Conservation (phyloP, 2,329 filamentous ascomycete genomes). For the Diaporthe australafricana region DNA sequence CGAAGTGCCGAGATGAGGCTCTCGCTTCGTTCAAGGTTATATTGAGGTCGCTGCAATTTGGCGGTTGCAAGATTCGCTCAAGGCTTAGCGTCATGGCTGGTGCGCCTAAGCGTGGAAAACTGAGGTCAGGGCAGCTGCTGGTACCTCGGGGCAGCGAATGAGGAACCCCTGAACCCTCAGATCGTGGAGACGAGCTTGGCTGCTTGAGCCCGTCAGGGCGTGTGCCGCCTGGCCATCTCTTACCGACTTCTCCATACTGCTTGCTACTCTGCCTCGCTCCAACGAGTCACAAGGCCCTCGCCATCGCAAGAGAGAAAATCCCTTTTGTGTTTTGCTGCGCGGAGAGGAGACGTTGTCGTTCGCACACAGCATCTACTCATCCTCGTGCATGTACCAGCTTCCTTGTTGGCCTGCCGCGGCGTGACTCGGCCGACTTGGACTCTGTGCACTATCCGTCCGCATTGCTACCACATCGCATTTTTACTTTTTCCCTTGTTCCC, state of each 20-base stretch:
- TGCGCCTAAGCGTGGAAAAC: not conserved
- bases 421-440: slow-evolving; percentile 19
- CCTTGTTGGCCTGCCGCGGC: slow-evolving; percentile 14
- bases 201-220: slow-evolving; percentile 18
- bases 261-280: slow-evolving; percentile 20
- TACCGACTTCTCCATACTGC: slow-evolving; percentile 30
- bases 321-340: slow-evolving; percentile 13
- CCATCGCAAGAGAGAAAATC: slow-evolving; percentile 21
- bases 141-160: slow-evolving; percentile 5
- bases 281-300: slow-evolving; percentile 21
- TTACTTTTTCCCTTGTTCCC: slow-evolving; percentile 24
- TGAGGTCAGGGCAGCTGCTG: slow-evolving; percentile 17
- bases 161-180: slow-evolving; percentile 25
- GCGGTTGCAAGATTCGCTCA: slow-evolving; percentile 26
- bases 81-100: slow-evolving; percentile 17
- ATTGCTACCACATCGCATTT: slow-evolving; percentile 30
- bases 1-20: slow-evolving; percentile 25
- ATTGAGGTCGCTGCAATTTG: slow-evolving; percentile 16
- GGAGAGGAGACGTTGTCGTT: slow-evolving; percentile 8
- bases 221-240: slow-evolving; percentile 21
- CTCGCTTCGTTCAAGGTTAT: slow-evolving; percentile 27
- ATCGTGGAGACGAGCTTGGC: slow-evolving; percentile 27
- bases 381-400: slow-evolving; percentile 21
- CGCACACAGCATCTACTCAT: not conserved
- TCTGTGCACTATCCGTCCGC: slow-evolving; percentile 12